Evolutionary conservation across 2,329 filamentous ascomycete genomes (phyloP), one percentile per base, ranked within the genome.

Genomic region (Beauveria scarabaeidicola): DNA sequence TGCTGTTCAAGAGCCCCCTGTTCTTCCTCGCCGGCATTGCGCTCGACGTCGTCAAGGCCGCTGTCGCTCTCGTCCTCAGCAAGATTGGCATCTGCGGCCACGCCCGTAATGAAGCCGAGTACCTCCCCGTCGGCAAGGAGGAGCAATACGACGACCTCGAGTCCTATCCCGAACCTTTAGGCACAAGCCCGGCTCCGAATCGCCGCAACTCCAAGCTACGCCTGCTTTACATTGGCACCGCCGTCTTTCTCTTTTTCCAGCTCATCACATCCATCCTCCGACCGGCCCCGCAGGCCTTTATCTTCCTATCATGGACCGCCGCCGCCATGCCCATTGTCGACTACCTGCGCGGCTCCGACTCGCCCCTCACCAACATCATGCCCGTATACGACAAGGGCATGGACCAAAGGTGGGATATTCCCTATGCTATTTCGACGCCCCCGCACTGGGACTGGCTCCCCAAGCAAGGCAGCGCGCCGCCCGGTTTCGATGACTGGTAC

Each of bases 291-390:
- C 64, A 64, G 58, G 69, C 72, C 1, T 60, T 73, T 10, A 65
- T 66, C 7, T 74, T 72, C 61, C 64, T 74, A 52, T 74, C 72
- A 0, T 74, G 72, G 69, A 73, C 72, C 2, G 61, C 68, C 2
- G 64, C 64, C 1, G 44, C 73, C 6, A 60, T 73, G 8, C 72
- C 72, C 1, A 68, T 73, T 41, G 65, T 73, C n/a, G 72, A 74
- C 55, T 67, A 72, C 40, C 58, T 63, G 4, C 57, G 66, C 6
- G 68, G 66, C 66, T 3, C 70, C 0, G 66, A 67, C 2, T 68
- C 69, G 0, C 65, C 56, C 7, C 63, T 74, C 1, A 59, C 63
- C 11, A 63, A 58, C 25, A 59, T 74, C 3, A 47, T 64, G 1
- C 64, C 68, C 2, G 54, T 66, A 4, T 66, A 64, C 7, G 57